Evolutionary conservation across 75 land plant species (phyloP).

Genomic region (Pseudotsuga menziesii): DNA sequence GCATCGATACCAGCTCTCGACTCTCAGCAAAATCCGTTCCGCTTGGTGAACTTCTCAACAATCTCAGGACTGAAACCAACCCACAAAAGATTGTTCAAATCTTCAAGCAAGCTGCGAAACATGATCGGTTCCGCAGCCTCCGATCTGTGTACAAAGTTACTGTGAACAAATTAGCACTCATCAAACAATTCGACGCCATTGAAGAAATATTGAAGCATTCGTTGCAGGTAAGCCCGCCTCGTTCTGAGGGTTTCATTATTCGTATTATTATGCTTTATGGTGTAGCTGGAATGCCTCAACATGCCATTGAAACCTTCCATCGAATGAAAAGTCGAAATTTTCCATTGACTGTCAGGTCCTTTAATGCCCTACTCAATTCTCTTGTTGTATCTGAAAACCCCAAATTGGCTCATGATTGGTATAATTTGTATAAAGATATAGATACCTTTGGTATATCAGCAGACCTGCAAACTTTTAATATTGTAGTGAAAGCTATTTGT

Average conservation of each 20-base stretch:
- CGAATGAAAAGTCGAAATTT: constrained; percentile 14
- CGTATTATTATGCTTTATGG: constrained; percentile 29
- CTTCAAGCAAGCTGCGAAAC: constrained; percentile 20
- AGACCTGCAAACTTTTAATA: constrained; percentile 22
- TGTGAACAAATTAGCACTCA: constrained; percentile 24
- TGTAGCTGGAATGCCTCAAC: constrained; percentile 25
- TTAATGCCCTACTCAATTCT: constrained; percentile 31
- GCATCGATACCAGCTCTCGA: no score
- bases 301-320: constrained; percentile 27
- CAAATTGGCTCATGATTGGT: constrained; percentile 9
- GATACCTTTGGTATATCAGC: constrained; percentile 1
- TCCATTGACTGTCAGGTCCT: constrained; percentile 14
- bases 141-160: constrained; percentile 12
- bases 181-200: constrained; percentile 11
- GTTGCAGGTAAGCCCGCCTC: constrained; percentile 13
- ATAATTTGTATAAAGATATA: constrained; percentile 7
- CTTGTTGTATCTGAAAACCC: constrained; percentile 11
- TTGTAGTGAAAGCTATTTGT: constrained; percentile 21
- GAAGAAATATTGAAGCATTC: constrained; percentile 28
- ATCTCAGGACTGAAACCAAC: constrained; percentile 7
- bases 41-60: no score
- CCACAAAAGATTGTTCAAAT: constrained; percentile 16
- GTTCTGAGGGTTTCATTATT: constrained; percentile 24
- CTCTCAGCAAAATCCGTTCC: no score
- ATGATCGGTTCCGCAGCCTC: constrained; percentile 16